Evolutionary conservation across 257 asterid species (phyloP).

Genomic region (Nicotiana attenuata): DNA sequence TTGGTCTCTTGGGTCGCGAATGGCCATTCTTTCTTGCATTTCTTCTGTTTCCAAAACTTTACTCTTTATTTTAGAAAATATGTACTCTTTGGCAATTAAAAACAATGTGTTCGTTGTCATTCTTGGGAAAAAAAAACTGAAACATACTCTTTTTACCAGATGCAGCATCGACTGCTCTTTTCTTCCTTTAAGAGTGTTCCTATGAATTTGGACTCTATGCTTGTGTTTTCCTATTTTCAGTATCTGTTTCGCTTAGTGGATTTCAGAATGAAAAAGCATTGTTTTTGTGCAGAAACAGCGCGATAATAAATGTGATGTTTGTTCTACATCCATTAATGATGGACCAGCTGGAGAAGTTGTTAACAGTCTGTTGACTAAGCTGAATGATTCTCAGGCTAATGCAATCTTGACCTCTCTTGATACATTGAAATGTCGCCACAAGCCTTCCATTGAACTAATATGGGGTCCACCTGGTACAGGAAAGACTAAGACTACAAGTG

Average conservation of each 20-base stretch:
- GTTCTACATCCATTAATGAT: not conserved
- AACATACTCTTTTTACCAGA: not conserved
- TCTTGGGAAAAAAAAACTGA: not conserved
- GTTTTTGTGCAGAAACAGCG: not conserved
- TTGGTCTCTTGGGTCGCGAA: not conserved
- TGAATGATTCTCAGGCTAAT: slow-evolving; percentile 39
- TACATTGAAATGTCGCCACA: slow-evolving; percentile 12
- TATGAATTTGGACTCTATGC: not conserved
- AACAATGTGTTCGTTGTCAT: not conserved
- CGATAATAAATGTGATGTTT: not conserved
- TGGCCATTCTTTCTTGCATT: not conserved
- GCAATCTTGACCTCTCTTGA: slow-evolving; percentile 17
- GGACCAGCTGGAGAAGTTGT: slow-evolving; percentile 3
- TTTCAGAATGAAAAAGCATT: not conserved
- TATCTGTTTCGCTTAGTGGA: not conserved
- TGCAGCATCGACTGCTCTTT: not conserved
- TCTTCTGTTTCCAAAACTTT: not conserved
- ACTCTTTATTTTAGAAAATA: not conserved
- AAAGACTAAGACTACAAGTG: slow-evolving; percentile 19
- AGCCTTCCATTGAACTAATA: slow-evolving; percentile 16
- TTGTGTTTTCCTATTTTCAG: not conserved
- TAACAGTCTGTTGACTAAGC: slow-evolving; percentile 10
- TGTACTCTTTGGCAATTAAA: not conserved
- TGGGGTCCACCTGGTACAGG: slow-evolving; percentile 34
- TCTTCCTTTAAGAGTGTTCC: not conserved